Evolutionary conservation across 164 flowering plant genomes (phyloP).

Genomic region (Hamamelis virginiana): DNA sequence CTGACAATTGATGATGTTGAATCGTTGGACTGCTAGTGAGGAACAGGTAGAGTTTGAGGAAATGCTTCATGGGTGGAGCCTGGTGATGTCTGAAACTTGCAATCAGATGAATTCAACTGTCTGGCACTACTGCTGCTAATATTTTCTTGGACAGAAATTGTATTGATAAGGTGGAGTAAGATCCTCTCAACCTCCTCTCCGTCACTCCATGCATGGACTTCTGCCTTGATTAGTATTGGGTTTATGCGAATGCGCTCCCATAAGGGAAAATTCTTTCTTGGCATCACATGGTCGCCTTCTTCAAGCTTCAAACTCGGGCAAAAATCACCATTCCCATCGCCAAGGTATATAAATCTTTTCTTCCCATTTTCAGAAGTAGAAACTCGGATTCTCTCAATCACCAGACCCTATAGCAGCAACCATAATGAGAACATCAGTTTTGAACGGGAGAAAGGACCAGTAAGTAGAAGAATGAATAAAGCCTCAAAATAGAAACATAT

Average conservation of each 20-base stretch:
- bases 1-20: too few species aligned
- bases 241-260: conserved; percentile 44
- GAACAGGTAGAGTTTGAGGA: conserved; percentile 16
- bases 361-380: conserved; percentile 21
- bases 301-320: conserved; percentile 71
- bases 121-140: neutral
- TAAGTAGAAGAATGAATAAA: neutral
- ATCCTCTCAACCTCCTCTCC: conserved; percentile 61
- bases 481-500: too few species aligned
- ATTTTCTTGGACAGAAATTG: conserved; percentile 10
- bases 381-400: conserved; percentile 47
- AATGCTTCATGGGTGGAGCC: conserved; percentile 16
- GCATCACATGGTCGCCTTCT: conserved; percentile 72
- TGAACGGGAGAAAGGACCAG: neutral
- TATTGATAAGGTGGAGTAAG: conserved; percentile 41
- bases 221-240: conserved; percentile 48
- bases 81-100: conserved; percentile 15
- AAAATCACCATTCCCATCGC: conserved; percentile 79
- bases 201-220: conserved; percentile 67
- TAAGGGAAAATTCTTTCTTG: conserved; percentile 68
- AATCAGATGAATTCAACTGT: conserved; percentile 14
- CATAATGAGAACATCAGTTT: neutral
- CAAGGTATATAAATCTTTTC: conserved; percentile 58
- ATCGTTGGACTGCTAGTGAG: conserved; percentile 8
- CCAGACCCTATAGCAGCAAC: conserved; percentile 47